Conservation (phyloP, 177 flowering plant species). For the Vitis hybrid region DNA sequence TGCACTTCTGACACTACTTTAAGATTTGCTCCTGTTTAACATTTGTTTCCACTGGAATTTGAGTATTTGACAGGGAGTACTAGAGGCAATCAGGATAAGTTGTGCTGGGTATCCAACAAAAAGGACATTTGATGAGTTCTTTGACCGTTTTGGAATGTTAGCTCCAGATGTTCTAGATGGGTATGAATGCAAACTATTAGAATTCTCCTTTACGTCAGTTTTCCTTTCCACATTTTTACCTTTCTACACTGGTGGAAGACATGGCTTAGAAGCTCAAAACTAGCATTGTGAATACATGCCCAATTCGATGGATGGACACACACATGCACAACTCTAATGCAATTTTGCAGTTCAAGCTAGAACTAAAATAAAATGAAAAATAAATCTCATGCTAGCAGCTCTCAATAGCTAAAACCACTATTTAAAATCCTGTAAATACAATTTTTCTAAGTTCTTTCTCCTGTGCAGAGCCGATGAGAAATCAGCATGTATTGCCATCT, state of each 20-base stretch:
- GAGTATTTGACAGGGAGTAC: constrained; percentile 59
- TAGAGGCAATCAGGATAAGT: constrained; percentile 87
- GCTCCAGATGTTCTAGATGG: constrained; percentile 71
- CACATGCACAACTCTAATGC: no score
- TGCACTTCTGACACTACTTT: not conserved
- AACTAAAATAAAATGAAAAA: not conserved
- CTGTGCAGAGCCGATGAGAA: constrained; percentile 68
- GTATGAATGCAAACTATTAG: constrained; percentile 26
- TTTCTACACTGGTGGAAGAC: not conserved
- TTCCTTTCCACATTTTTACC: not conserved
- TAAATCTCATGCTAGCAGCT: not conserved
- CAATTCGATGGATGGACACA: no score
- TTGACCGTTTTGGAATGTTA: constrained; percentile 80
- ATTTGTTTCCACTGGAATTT: not conserved
- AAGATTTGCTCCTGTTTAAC: not conserved
- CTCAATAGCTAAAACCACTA: not conserved
- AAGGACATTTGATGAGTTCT: constrained; percentile 80
- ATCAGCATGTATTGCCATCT: constrained; percentile 58
- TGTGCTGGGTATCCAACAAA: constrained; percentile 94
- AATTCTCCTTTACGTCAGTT: not conserved
- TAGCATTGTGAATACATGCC: no score
- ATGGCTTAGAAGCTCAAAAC: not conserved
- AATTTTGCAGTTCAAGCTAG: no score
- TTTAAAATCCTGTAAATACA: not conserved
- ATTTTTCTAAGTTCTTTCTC: constrained; percentile 4